Evolutionary conservation across 371 early-diverging fungal genomes (phyloP), one percentile per base, ranked within the genome.

Genomic region (Mucor circinelloides): DNA sequence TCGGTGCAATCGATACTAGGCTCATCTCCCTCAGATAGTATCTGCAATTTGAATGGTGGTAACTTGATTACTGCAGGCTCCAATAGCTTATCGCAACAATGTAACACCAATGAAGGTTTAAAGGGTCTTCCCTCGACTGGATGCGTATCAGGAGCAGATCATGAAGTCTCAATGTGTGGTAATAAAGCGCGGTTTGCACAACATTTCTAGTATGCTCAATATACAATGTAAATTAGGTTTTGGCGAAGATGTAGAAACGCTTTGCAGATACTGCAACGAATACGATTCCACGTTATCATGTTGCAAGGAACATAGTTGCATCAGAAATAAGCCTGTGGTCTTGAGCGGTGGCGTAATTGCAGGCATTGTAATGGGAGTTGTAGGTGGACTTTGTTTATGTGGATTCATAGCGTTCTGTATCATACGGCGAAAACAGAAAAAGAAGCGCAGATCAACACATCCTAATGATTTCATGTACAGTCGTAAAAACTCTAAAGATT

Each of bases 121-220:
- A 68, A 70, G 54, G 80, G 73, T 0, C 54, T 69, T 1, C 40
- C 55, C 4, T 56, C 56, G 0, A 50, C 59, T 9, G 65, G 46
- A 6, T 80, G 81, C 58, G 66, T 80, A 17, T 67, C 70, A 0
- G 78, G 76, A 13, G 62, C 64, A 32, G 81, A 70, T 15, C 72
- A 76, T 64, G 81, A 80, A 44, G 69, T 71, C n/a, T 68, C 68
- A 27, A 69, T 72, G 44, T 80, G 81, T 66, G 81, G 81, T 80
- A 76, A 64, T 44, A 19, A 44, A 32, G 6, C 12, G 1, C 32
- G 2, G 5, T 55, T 30, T 30, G 6, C 17, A 4, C n/a, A 52
- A 1, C 12, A 13, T 4, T 8, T 21, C 52, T 13, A 23, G 4
- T 27, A 15, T 52, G 23, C 23, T 23, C 3, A 25, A 13, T 13